phyloP scores from a whole-genome alignment of 2,329 filamentous ascomycete species.

The Monilinia vaccinii-corymbosi region DNA sequence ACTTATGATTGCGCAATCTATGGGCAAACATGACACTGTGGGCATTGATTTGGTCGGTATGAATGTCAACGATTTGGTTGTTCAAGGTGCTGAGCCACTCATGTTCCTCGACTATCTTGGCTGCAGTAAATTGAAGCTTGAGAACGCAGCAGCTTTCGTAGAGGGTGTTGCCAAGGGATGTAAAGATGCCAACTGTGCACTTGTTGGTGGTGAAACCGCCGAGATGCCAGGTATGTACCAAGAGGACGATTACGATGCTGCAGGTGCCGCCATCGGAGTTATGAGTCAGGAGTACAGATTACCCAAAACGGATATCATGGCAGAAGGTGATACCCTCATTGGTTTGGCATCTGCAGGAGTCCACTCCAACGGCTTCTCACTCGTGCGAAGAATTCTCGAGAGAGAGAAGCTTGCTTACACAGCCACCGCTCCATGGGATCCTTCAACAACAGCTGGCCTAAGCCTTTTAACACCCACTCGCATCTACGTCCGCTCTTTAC shows the following conservation, averaged over 20 bases:
- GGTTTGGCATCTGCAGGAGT: conserved; percentile 79
- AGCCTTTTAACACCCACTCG: conserved; percentile 80
- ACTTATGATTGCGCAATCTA: conserved; percentile 86
- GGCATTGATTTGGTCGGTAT: conserved; percentile 81
- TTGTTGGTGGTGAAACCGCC: conserved; percentile 95
- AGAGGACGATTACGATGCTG: conserved; percentile 84
- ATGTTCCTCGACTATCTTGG: conserved; percentile 99
- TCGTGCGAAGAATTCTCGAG: conserved; percentile 84
- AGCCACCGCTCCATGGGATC: conserved; percentile 68
- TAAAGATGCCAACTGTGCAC: conserved; percentile 71
- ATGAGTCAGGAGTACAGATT: conserved; percentile 62
- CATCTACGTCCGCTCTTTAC: conserved; percentile 82
- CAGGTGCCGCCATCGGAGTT: conserved; percentile 80
- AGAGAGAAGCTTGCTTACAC: conserved; percentile 62
- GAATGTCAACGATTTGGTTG: conserved; percentile 95
- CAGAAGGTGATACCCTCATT: conserved; percentile 72
- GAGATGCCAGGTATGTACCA: conserved; percentile 94
- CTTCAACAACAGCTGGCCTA: conserved; percentile 54
- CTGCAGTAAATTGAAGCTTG: conserved; percentile 76
- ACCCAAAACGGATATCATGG: conserved; percentile 69
- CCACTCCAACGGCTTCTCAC: conserved; percentile 95
- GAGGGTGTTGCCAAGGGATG: conserved; percentile 85
- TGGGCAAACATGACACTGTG: conserved; percentile 86
- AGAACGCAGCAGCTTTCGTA: conserved; percentile 75
- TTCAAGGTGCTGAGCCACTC: conserved; percentile 88